These are phyloP conservation scores for Balamuthia mandrillaris DNA, from an alignment of 208 protist species.

Conservation along the genomic window DNA sequence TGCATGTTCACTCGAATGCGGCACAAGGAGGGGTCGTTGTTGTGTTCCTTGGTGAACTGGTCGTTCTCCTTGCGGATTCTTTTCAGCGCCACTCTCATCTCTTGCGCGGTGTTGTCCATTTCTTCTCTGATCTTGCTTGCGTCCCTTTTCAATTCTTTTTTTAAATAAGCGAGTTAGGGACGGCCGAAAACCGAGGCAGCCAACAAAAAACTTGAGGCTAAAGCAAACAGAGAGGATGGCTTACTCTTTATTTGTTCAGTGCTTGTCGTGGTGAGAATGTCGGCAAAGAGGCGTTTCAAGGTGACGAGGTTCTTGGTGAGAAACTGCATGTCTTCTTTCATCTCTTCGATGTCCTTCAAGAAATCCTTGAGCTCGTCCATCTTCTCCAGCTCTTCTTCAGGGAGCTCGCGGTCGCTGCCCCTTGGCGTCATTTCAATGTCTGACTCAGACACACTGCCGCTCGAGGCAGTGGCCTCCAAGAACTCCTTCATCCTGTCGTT, in stretches of 20 bases:
- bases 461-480: not conserved
- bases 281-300: constrained; percentile 21
- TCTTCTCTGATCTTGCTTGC: not conserved
- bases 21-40: constrained; percentile 13
- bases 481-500: constrained; percentile 8
- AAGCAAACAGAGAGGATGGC: not conserved
- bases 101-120: constrained; percentile 2
- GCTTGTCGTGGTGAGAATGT: constrained; percentile 2
- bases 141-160: not conserved
- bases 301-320: constrained; percentile 17
- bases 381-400: not conserved
- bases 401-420: not conserved
- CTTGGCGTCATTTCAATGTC: no score
- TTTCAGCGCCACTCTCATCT: constrained; percentile 13
- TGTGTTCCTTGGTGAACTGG: not conserved
- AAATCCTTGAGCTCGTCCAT: constrained; percentile 21
- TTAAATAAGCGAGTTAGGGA: not conserved
- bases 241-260: constrained; percentile 5
- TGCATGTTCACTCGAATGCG: constrained; percentile 34
- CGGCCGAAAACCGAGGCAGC: not conserved
- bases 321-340: constrained; percentile 4
- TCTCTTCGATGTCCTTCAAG: constrained; percentile 18
- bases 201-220: not conserved
- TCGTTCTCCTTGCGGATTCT: constrained; percentile 28
- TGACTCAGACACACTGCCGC: no score